Percentiles rank a stretch among this genome's conserved stretches.
These are phyloP conservation scores for Rhizophlyctis rosea DNA, from an alignment of 192 early-diverging fungal species.

Conservation along the genomic window DNA sequence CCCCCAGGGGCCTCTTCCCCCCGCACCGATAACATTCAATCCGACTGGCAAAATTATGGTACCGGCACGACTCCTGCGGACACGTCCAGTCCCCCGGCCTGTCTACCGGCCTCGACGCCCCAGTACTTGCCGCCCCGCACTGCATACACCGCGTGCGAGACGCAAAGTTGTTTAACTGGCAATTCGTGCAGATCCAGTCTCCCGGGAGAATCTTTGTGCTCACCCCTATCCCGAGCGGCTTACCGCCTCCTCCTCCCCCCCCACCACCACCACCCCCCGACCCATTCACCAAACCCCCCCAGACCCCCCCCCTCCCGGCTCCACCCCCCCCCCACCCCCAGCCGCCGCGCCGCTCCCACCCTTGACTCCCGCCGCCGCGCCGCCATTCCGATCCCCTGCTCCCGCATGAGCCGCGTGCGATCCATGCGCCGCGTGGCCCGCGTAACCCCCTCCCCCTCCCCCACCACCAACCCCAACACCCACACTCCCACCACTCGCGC, in stretches of 20 bases:
- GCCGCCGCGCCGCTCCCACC: too few relatives aligned
- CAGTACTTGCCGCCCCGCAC: slow-evolving; percentile 28
- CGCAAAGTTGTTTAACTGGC: slow-evolving; percentile 60
- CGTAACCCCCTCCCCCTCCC: too few relatives aligned
- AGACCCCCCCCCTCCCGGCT: too few relatives aligned
- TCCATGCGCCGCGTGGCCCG: too few relatives aligned
- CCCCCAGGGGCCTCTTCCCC: too few relatives aligned
- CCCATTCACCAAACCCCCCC: too few relatives aligned
- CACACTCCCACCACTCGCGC: too few relatives aligned
- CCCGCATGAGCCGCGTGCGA: too few relatives aligned
- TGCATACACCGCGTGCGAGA: slow-evolving; percentile 35
- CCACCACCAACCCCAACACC: too few relatives aligned
- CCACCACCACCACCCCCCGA: slow-evolving; percentile 1
- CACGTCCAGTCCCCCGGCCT: slow-evolving; percentile 74
- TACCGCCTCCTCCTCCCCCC: slow-evolving; percentile 1
- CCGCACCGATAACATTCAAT: slow-evolving; percentile 61
- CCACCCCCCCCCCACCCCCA: too few relatives aligned
- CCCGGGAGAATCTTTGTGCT: slow-evolving; percentile 36
- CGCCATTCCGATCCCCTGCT: too few relatives aligned
- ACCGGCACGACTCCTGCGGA: slow-evolving; percentile 58
- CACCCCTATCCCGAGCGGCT: slow-evolving; percentile 3
- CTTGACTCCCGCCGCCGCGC: too few relatives aligned
- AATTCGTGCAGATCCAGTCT: slow-evolving; percentile 70
- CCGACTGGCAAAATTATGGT: slow-evolving; percentile 75
- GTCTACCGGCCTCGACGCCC: slow-evolving; percentile 30